Evolutionary conservation across 495 filamentous ascomycete species (phyloP), one percentile per base, ranked within the genome.

Genomic region (Copromyces sp.): DNA sequence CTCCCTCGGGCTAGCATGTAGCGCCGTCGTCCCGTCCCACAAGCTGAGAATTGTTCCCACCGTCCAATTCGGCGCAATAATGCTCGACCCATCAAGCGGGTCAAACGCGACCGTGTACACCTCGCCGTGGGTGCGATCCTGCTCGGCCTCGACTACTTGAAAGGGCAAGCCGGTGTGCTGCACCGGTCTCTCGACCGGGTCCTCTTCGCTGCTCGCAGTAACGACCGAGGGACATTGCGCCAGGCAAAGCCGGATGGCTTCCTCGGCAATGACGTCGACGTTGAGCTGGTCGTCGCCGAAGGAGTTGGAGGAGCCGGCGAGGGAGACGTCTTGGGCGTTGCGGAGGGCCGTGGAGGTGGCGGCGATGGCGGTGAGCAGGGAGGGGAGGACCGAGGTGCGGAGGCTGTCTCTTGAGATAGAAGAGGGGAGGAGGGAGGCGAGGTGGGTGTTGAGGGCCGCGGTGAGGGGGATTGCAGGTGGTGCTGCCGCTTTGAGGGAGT

Each of bases 211-310:
- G 75, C 83, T 85, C 8, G 84, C 86, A 0, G 82, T 83, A 37
- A 75, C 70, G 2, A 86, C 80, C 9, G 80, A 77, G 7, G 84
- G 80, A 68, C 84, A 86, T 12, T 74, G 72, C 9, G 80, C 76
- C 38, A 86, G 75, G 7, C 82, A 83, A 0, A 71, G 59, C 69
- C 86, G 81, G 65, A 88, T 80, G 73, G 79, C 73, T 20, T 79
- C 70, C 73, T 88, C 86, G n/a, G 84, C 81, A 1, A 82, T 20
- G 12, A 88, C 81, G 73, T 88, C 86, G 69, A 88, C 84, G 76
- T 88, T 88, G 61, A 88, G 81, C 74, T 88, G 86, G 75, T 84
- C 83, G 73, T 88, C 86, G 40, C 86, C 86, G 69, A 87, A 87
- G 14, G 78, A 76, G 73, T 88, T 88, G 37, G 82, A 80, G 3